These are phyloP conservation scores for Austroboletus festivus DNA, from an alignment of 768 basidiomycete species.

Conservation along the genomic window DNA sequence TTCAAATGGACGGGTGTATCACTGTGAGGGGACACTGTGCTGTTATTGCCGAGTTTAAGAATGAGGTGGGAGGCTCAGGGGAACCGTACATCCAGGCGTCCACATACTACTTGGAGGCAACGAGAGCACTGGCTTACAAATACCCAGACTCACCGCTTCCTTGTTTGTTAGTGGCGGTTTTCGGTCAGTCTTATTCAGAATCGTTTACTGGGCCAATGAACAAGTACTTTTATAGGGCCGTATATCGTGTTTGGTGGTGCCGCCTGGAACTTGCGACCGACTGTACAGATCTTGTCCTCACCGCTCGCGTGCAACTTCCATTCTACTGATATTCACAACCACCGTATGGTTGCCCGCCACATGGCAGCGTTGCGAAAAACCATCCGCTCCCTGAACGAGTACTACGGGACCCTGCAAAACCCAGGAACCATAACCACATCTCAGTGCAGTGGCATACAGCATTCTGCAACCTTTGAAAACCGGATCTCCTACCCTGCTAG, in stretches of 20 bases:
- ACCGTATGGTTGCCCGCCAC: neutral
- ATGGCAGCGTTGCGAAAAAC: neutral
- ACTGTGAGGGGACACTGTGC: neutral
- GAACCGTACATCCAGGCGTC: constrained; percentile 28
- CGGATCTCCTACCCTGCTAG: too few species aligned
- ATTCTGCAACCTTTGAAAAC: too few species aligned
- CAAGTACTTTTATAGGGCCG: neutral
- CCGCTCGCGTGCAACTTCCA: neutral
- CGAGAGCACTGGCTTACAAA: constrained; percentile 5
- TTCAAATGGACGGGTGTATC: neutral
- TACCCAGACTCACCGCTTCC: constrained; percentile 19
- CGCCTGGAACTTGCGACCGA: neutral
- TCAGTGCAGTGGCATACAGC: too few species aligned
- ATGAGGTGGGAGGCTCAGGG: constrained; percentile 19
- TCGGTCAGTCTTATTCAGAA: constrained; percentile 14
- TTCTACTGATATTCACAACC: neutral
- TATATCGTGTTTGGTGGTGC: neutral
- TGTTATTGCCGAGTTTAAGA: constrained; percentile 22
- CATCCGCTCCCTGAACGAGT: neutral
- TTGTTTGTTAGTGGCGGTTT: constrained; percentile 22
- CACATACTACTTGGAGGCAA: constrained; percentile 21
- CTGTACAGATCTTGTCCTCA: neutral
- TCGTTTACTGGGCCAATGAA: neutral
- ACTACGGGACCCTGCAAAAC: neutral
- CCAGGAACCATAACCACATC: too few species aligned